phyloP scores from a whole-genome alignment of 2,329 filamentous ascomycete species.

The Aspergillus tanneri region DNA sequence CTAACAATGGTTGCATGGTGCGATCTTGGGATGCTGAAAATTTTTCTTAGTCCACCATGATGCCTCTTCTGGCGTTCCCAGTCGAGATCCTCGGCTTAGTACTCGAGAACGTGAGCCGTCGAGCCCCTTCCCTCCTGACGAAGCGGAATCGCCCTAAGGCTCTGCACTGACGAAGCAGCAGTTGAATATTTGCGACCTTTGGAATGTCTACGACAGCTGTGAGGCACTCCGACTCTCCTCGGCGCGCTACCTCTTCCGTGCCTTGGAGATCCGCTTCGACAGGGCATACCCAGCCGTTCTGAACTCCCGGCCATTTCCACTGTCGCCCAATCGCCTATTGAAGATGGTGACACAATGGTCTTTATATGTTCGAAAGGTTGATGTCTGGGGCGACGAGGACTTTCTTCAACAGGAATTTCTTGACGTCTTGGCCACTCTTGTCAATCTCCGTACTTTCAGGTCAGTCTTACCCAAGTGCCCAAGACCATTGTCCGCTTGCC shows the following conservation, averaged over 20 bases:
- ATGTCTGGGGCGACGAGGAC: conserved; percentile 8
- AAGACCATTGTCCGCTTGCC: background rate
- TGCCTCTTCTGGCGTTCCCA: conserved; percentile 4
- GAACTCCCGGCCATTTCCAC: conserved; percentile 4
- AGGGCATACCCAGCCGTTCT: background rate
- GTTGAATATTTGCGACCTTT: background rate
- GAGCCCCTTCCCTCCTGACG: background rate
- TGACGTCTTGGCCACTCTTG: conserved; percentile 1
- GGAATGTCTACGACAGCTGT: conserved; percentile 5
- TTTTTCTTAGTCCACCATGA: background rate
- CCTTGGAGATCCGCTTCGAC: conserved; percentile 5
- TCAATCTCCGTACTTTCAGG: conserved; percentile 4
- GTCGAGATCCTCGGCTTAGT: conserved; percentile 1
- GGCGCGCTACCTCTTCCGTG: conserved; percentile 4
- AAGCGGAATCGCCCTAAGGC: background rate
- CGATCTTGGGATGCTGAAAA: background rate
- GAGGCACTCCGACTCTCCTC: background rate
- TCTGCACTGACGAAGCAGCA: background rate
- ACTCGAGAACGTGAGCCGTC: conserved; percentile 1
- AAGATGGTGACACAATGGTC: conserved; percentile 3
- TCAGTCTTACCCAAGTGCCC: background rate
- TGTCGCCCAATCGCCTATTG: conserved; percentile 1
- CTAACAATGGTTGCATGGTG: background rate
- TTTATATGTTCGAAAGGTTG: conserved; percentile 1
- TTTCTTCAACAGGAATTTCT: conserved; percentile 2